Conservation (phyloP, 257 asterid genomes). For the Penstemon eatonii region DNA sequence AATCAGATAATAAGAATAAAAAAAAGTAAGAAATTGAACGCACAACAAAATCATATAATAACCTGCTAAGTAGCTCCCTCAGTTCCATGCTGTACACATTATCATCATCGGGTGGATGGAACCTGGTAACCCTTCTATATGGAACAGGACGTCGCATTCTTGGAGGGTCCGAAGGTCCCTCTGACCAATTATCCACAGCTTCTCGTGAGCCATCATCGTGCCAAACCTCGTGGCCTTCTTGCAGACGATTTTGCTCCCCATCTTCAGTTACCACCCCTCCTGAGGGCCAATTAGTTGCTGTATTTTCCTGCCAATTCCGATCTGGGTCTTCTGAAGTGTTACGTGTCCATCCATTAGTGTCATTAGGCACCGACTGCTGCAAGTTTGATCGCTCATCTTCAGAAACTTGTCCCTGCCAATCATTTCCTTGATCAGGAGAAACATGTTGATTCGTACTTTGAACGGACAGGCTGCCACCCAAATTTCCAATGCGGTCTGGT, state of each 20-base stretch:
- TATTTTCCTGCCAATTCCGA: slow-evolving; percentile 48
- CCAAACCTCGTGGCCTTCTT: slow-evolving; percentile 57
- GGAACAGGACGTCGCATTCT: slow-evolving; percentile 66
- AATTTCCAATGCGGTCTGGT: slow-evolving; percentile 38
- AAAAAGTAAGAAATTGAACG: slow-evolving; percentile 11
- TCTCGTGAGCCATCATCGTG: slow-evolving; percentile 58
- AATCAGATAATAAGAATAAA: slow-evolving; percentile 21
- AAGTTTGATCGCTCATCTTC: slow-evolving; percentile 42
- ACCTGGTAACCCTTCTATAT: slow-evolving; percentile 59
- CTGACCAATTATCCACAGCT: slow-evolving; percentile 69
- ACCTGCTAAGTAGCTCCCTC: slow-evolving; percentile 97
- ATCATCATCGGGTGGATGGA: slow-evolving; percentile 91
- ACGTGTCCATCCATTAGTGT: slow-evolving; percentile 41
- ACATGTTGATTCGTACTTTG: slow-evolving; percentile 39
- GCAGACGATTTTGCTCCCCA: slow-evolving; percentile 43
- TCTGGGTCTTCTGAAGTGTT: slow-evolving; percentile 39
- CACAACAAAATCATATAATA: slow-evolving; percentile 18
- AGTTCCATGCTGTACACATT: slow-evolving; percentile 97
- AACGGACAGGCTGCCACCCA: slow-evolving; percentile 38
- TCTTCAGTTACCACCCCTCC: slow-evolving; percentile 46
- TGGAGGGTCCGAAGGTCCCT: slow-evolving; percentile 74
- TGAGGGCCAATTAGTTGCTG: slow-evolving; percentile 46
- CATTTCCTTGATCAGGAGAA: slow-evolving; percentile 44
- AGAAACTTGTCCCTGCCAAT: slow-evolving; percentile 46
- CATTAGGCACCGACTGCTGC: slow-evolving; percentile 37